Conservation (phyloP, 306 rosid species). For the Astragalus glycyphyllos region DNA sequence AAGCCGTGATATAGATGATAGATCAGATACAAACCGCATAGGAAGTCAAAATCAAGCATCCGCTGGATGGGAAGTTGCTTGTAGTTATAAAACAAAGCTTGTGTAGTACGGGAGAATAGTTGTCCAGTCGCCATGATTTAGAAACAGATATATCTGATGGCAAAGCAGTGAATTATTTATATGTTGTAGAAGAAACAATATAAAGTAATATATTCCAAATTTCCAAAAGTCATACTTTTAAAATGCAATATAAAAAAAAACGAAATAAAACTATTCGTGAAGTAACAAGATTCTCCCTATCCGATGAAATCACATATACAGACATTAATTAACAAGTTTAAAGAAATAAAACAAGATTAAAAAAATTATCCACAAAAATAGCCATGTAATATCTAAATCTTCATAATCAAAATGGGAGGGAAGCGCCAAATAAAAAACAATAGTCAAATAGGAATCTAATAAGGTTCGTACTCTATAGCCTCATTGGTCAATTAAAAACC, state of each 20-base stretch:
- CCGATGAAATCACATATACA: conserved; percentile 26
- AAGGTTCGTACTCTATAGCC: no score
- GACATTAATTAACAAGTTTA: conserved; percentile 8
- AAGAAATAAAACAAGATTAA: background rate
- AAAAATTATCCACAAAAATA: conserved; percentile 6
- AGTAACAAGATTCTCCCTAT: conserved; percentile 1
- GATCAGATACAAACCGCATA: conserved; percentile 70
- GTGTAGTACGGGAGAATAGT: conserved; percentile 88
- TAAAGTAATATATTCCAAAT: background rate
- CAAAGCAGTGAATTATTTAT: conserved; percentile 40
- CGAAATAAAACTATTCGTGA: background rate
- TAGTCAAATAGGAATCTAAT: background rate
- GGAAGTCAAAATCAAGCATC: conserved; percentile 99
- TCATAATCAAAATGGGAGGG: conserved; percentile 1
- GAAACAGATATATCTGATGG: conserved; percentile 55
- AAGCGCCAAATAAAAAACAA: conserved; percentile 14
- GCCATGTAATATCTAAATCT: conserved; percentile 23
- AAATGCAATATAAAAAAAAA: background rate
- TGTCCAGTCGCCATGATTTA: conserved; percentile 89
- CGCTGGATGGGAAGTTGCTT: conserved; percentile 98
- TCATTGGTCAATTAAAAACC: conserved; percentile 3
- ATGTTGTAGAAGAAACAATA: conserved; percentile 26
- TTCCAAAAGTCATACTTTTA: conserved; percentile 22
- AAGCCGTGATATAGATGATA: conserved; percentile 7
- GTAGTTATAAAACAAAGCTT: conserved; percentile 95